These are phyloP conservation scores for Leccinum boreale DNA, from an alignment of 768 basidiomycete species.

Conservation along the genomic window DNA sequence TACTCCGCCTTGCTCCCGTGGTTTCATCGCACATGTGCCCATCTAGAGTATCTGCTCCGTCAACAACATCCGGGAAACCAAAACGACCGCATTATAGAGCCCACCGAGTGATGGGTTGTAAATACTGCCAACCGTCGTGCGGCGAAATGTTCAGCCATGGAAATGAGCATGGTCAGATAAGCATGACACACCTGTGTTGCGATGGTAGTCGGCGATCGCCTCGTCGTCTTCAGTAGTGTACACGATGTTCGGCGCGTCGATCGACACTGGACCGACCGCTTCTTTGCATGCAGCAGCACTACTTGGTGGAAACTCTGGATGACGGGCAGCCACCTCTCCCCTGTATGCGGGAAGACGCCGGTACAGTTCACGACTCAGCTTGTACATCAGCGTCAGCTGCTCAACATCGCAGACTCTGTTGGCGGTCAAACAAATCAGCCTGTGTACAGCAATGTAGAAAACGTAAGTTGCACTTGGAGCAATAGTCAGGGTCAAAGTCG, in stretches of 20 bases:
- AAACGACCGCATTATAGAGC: neutral
- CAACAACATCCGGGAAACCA: neutral
- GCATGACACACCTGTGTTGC: neutral
- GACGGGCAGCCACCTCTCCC: conserved; percentile 13
- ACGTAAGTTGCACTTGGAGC: conserved; percentile 36
- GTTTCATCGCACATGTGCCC: conserved; percentile 66
- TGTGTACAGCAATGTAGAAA: neutral
- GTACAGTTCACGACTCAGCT: conserved; percentile 49
- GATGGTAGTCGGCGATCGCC: neutral
- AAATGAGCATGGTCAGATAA: neutral
- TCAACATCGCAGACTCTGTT: conserved; percentile 37
- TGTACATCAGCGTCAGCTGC: conserved; percentile 51
- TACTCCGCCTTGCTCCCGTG: conserved; percentile 5
- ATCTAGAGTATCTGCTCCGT: neutral
- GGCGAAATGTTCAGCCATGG: neutral
- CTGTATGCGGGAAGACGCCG: conserved; percentile 46
- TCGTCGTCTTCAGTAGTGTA: neutral
- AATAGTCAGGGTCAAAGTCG: conserved; percentile 45
- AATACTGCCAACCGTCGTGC: neutral
- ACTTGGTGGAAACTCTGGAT: conserved; percentile 29
- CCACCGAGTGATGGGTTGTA: neutral
- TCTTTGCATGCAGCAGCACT: conserved; percentile 28
- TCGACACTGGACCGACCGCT: conserved; percentile 12
- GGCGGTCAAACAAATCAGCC: neutral
- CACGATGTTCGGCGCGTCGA: neutral